Evolutionary conservation across 495 filamentous ascomycete species (phyloP), one percentile per base, ranked within the genome.

Genomic region (Aspergillus leporis): DNA sequence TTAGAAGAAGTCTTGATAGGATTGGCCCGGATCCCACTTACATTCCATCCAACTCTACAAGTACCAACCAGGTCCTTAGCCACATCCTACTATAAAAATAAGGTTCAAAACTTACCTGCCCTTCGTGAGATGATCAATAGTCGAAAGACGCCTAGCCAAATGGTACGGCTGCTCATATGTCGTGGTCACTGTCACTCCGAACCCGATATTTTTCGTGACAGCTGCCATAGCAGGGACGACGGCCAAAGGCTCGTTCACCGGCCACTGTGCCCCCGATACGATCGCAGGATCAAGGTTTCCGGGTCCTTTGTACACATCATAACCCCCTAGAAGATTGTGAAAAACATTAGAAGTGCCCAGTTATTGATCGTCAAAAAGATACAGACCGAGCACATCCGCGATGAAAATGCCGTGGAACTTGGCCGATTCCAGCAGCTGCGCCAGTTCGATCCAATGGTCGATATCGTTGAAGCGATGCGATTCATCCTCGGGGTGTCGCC

Each of bases 161-260:
- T 87, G 85, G 67, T 87, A 90, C 0, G 87, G 87, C 61, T 85
- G 83, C 66, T 89, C 87, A 60, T 88, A 90, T 18, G 85, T 89
- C 6, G 77, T 88, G 4, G 84, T 81, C n/a, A 86, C 73, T 23
- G 92, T 90, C 4, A 91, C 85, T 13, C 90, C 81, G 38, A 86
- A 78, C 0, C 87, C 88, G 36, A 95, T 81, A 51, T 79, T 80
- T 57, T 90, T 70, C 4, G 88, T 90, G 0, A 60, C 76, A 4
- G 77, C 76, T 0, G 77, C 76, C 77, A 80, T 80, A 3, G 76
- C 74, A 7, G 76, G 73, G 0, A 80, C 68, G 7, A 78, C 71
- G 4, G 76, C 68, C 36, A 80, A 54, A 1, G 76, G 77, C 61
- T 80, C 77, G 32, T 85, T 86, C 3, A 88, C 84, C 0, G 87